Base-by-base conservation (phyloP, 108 stramenopile genomes). In the Nitzschia palea region DNA sequence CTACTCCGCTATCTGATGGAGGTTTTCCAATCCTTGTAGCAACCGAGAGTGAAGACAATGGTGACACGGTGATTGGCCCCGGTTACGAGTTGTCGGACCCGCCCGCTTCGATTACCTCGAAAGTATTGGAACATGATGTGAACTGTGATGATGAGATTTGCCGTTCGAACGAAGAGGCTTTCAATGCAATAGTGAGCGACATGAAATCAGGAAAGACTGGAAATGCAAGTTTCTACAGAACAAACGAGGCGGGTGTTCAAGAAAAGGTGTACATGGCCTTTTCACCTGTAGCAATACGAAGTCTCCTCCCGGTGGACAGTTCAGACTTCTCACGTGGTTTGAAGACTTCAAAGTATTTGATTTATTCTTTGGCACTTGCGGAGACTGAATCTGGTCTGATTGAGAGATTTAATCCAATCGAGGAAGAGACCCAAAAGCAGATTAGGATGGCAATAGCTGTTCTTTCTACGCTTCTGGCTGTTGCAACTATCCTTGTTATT, bases 261-360 rank as follows among this genome's bases (percentile, higher is more conserved):
- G 82, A 80, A 34, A 25, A 2, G 17, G 8, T 77, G 9, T 36
- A 54, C 23, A 77, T 83, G 22, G 53, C 72, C 0, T 83, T 54
- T 53, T 66, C 76, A 18, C 82, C 82, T 0, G 76, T 80, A 3
- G 17, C 18, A 61, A 60, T 70, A 17, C 59, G 36, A 26, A 55
- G 40, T 62, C 51, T 69, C 35, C 26, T 28, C 12, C 17, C 71
- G 3, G 18, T 80, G 3, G 44, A 83, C 43, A 60, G 65, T 26
- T 74, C 76, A 5, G 72, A 80, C 36, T 77, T 74, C 23, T 43
- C 78, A 9, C 36, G 78, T n/a, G 82, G 82, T 12, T 60, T 83
- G 15, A 27, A 27, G 29, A 22, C 32, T 8, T 44, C 70, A 12
- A 40, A 67, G 4, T 63, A 27, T 5, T 43, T 77, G 17, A 60